Evolutionary conservation across 192 early-diverging fungal genomes (phyloP), one percentile per base, ranked within the genome.

Genomic region (Backusella mclennaniae): DNA sequence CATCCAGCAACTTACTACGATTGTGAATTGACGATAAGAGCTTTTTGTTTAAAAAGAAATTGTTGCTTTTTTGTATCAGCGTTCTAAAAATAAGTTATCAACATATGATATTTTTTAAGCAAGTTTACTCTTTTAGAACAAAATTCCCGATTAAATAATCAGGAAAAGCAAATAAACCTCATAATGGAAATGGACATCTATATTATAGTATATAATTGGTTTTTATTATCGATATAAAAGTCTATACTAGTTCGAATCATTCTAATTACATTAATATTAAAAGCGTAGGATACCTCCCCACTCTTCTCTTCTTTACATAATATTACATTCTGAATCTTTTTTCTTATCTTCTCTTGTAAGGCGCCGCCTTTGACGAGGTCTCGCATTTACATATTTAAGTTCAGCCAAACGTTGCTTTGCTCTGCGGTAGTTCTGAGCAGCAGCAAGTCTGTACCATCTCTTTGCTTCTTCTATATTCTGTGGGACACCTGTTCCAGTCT

Each of bases 381-480:
- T 89, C 83, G 66, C 59, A 36, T 44, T 38, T 44, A 35, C 76
- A 35, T 59, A 56, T 85, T 94, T 97, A 80, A 96, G 84, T 78
- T 98, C 95, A 52, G 89, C 90, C 59, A 98, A 86, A 59, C 96
- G 85, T 41, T 90, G 87, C 76, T 93, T 89, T 33, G 98, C 96
- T 23, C 95, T 83, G 68, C 86, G 89, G 82, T 98, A 95, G 42
- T 92, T 90, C 83, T 97, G 92, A 33, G 88, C 88, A n/a, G 93
- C 95, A 2, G 95, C 94, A 41, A 91, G 86, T 74, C 90, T 77
- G 80, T 99, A 99, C 95, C 96, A 99, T 67, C 87, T 77, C 66
- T 93, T 83, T 1, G 97, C 98, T 76, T 98, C 96, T 23, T 96
- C 91, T 49, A 93, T 52, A 84, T 93, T 91, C 36, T 85, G 85